These are phyloP conservation scores for Narthecium ossifragum DNA, from an alignment of 106 monocot genomes.

Conservation along the genomic window DNA sequence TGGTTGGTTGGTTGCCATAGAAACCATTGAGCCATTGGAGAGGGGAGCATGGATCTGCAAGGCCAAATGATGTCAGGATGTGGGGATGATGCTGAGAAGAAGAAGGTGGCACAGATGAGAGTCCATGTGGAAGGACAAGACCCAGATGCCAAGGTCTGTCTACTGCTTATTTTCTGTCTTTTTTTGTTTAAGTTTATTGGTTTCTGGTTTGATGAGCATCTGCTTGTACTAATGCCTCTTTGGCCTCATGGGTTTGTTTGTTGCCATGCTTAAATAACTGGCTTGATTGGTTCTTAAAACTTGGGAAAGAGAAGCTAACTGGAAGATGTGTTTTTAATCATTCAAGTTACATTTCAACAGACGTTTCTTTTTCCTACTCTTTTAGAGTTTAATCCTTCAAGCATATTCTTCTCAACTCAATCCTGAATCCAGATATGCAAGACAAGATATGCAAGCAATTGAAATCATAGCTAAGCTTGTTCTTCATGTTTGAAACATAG, in stretches of 20 bases:
- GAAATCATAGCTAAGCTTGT: not conserved
- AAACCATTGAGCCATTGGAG: too few relatives aligned
- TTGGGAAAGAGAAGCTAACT: not conserved
- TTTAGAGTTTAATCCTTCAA: too few relatives aligned
- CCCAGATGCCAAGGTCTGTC: slow-evolving; percentile 27
- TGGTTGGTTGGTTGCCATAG: not conserved
- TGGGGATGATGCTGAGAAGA: slow-evolving; percentile 14
- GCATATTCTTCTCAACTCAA: too few relatives aligned
- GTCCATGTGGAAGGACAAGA: slow-evolving; percentile 22
- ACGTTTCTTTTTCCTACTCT: too few relatives aligned
- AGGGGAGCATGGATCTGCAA: not conserved
- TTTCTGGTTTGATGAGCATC: too few relatives aligned
- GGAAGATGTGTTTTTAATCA: not conserved
- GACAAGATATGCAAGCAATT: too few relatives aligned
- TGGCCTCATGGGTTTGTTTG: not conserved
- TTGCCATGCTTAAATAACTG: not conserved
- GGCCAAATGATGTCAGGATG: not conserved
- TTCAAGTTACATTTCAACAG: not conserved
- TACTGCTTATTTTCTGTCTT: not conserved
- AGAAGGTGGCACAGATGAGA: slow-evolving; percentile 33
- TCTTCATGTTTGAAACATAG: not conserved
- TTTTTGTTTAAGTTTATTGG: not conserved
- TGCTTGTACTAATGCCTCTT: not conserved
- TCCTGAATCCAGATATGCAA: too few relatives aligned
- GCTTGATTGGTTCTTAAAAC: too few relatives aligned